Conservation (phyloP, 1,284 basidiomycete genomes). For the Cutaneotrichosporon dermatis region DNA sequence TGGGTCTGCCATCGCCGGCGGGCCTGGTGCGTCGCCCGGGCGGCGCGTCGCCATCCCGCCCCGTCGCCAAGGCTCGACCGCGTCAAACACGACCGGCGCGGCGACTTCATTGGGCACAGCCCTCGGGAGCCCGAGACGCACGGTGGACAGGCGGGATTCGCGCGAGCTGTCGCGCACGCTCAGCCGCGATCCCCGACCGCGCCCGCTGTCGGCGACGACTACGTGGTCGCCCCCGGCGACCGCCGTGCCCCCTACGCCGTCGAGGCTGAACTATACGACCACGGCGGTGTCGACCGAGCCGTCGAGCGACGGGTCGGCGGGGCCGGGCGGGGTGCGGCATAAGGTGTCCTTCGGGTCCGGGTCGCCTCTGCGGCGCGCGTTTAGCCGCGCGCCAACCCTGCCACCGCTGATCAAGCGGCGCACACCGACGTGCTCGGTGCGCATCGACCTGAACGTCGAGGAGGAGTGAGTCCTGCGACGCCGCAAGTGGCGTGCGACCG, state of each 20-base stretch:
- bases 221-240: not conserved
- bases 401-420: constrained; percentile 4
- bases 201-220: not conserved
- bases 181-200: constrained; percentile 6
- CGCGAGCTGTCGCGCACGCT: constrained; percentile 1
- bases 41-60: constrained; percentile 5
- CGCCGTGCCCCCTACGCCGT: not conserved
- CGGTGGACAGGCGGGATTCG: constrained; percentile 8
- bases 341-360: constrained; percentile 29
- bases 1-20: not conserved
- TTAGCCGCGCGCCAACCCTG: not conserved
- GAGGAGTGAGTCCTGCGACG: constrained; percentile 20
- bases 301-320: not conserved
- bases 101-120: not conserved
- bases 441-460: constrained; percentile 26
- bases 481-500: too few relatives aligned
- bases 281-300: not conserved
- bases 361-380: constrained; percentile 25
- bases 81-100: not conserved
- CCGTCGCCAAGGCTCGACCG: constrained; percentile 3
- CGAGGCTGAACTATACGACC: not conserved
- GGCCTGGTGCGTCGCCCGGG: not conserved
- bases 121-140: not conserved
- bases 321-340: not conserved
- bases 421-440: constrained; percentile 23